Conservation (phyloP, 2,329 filamentous ascomycete species). For the Neonectria faginata region DNA sequence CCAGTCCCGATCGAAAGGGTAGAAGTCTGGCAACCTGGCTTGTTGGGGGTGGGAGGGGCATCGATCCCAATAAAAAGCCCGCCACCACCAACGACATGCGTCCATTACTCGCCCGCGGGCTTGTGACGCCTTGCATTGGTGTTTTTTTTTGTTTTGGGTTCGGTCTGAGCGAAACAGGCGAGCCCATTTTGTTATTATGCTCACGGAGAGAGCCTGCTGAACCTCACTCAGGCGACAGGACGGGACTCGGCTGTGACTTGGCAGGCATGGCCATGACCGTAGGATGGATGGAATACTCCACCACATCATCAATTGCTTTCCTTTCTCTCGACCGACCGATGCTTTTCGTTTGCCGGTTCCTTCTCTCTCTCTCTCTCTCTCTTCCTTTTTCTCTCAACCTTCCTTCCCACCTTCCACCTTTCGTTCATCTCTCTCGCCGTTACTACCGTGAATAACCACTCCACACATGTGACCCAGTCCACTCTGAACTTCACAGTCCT, state of each 20-base stretch:
- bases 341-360: not conserved
- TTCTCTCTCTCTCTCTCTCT: not conserved
- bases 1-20: not conserved
- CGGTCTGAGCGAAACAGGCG: slow-evolving; percentile 16
- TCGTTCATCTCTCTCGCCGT: slow-evolving; percentile 13
- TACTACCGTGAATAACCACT: not conserved
- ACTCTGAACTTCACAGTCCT: not conserved
- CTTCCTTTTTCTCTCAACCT: not conserved
- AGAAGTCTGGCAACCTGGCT: slow-evolving; percentile 6
- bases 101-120: slow-evolving; percentile 20
- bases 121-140: slow-evolving; percentile 14
- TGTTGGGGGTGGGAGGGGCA: slow-evolving; percentile 13
- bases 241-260: not conserved
- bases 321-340: not conserved
- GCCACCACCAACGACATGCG: slow-evolving; percentile 21
- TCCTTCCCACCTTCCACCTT: not conserved
- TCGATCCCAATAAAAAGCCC: slow-evolving; percentile 22
- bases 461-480: slow-evolving; percentile 10
- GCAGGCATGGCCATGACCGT: not conserved
- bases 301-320: not conserved
- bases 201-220: not conserved
- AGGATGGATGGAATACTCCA: not conserved
- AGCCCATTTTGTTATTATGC: not conserved
- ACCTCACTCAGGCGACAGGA: not conserved
- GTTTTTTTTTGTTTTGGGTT: slow-evolving; percentile 1